Evolutionary conservation across 352 stramenopile species (phyloP).

Genomic region (Thalassiosira mediterranea): DNA sequence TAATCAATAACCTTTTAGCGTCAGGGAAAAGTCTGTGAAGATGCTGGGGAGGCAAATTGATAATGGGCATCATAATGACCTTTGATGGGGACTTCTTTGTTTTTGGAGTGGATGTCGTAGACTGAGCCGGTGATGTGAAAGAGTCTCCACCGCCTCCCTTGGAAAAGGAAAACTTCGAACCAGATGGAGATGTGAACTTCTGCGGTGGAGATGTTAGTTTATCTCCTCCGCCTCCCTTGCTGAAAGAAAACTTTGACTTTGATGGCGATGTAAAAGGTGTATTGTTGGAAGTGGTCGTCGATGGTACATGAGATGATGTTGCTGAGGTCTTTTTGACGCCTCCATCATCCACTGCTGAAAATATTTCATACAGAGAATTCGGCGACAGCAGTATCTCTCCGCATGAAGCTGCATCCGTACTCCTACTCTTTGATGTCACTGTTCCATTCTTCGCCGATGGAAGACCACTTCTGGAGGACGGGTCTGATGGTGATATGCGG

Average conservation of each 20-base stretch:
- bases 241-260: constrained; percentile 70
- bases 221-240: constrained; percentile 62
- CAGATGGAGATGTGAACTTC: constrained; percentile 40
- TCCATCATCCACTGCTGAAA: neutral
- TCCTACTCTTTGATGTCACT: neutral
- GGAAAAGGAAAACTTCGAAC: constrained; percentile 64
- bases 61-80: constrained; percentile 40
- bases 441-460: neutral
- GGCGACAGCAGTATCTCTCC: constrained; percentile 1
- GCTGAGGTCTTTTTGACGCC: neutral
- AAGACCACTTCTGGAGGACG: neutral
- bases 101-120: constrained; percentile 10
- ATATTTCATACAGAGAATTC: neutral
- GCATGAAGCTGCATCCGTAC: neutral
- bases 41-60: constrained; percentile 36
- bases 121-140: constrained; percentile 30
- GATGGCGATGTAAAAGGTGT: constrained; percentile 43
- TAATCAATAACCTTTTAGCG: constrained; percentile 26
- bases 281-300: neutral
- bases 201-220: constrained; percentile 46
- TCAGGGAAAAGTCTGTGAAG: constrained; percentile 17
- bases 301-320: constrained; percentile 3
- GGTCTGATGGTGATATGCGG: constrained; percentile 22
- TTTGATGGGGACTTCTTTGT: constrained; percentile 8
- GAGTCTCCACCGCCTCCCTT: constrained; percentile 56